Evolutionary conservation across 495 filamentous ascomycete species (phyloP).

Genomic region (Aspergillus taichungensis): DNA sequence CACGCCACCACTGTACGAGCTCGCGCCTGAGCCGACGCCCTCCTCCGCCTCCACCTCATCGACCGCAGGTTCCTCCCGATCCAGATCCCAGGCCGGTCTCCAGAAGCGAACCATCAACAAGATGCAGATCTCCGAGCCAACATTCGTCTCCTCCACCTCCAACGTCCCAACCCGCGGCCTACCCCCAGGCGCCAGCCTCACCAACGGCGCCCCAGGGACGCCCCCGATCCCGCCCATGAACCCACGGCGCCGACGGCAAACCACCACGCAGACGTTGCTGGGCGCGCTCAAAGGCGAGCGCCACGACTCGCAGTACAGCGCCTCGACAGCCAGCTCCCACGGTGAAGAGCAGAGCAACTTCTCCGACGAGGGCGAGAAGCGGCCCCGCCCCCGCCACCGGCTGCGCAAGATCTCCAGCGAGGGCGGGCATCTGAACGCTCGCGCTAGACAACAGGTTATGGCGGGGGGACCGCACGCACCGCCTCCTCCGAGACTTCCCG

Average conservation of each 20-base stretch:
- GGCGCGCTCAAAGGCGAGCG: slow-evolving; percentile 40
- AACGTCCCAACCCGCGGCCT: slow-evolving; percentile 59
- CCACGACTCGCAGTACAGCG: slow-evolving; percentile 19
- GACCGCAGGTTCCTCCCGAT: slow-evolving; percentile 18
- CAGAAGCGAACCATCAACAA: slow-evolving; percentile 64
- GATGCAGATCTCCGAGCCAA: slow-evolving; percentile 74
- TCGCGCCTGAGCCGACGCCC: slow-evolving; percentile 23
- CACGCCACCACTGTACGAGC: slow-evolving; percentile 44
- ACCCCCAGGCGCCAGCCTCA: slow-evolving; percentile 40
- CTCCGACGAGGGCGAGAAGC: slow-evolving; percentile 44
- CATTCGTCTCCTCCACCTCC: slow-evolving; percentile 68
- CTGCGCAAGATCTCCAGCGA: slow-evolving; percentile 48
- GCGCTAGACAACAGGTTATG: slow-evolving; percentile 34
- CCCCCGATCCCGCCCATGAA: slow-evolving; percentile 65
- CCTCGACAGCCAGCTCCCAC: slow-evolving; percentile 19
- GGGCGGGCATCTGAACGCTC: slow-evolving; percentile 32
- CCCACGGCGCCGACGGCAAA: slow-evolving; percentile 54
- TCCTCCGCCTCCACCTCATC: slow-evolving; percentile 12
- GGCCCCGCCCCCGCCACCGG: slow-evolving; percentile 32
- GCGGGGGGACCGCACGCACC: slow-evolving; percentile 20
- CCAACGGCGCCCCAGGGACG: slow-evolving; percentile 25
- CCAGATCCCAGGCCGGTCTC: slow-evolving; percentile 19
- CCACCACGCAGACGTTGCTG: slow-evolving; percentile 43
- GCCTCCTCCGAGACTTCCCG: slow-evolving; percentile 29
- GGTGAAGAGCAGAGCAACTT: slow-evolving; percentile 41